Evolutionary conservation across 2,329 filamentous ascomycete genomes (phyloP).

Genomic region (Diplodia seriata): DNA sequence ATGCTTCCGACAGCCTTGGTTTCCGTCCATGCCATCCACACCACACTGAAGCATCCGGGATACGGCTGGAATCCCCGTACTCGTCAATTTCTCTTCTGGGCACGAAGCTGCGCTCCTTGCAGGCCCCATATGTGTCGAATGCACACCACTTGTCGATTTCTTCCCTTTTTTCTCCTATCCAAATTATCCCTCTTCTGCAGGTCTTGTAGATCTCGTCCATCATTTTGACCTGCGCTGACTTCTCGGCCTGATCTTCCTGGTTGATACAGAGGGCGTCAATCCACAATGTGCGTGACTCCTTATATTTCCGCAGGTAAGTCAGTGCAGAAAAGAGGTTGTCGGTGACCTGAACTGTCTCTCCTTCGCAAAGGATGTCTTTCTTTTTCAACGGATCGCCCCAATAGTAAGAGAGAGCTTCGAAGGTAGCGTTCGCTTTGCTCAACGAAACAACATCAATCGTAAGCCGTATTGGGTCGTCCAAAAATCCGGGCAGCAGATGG

Average conservation of each 20-base stretch:
- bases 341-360: not conserved
- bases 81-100: not conserved
- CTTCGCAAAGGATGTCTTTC: not conserved
- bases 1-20: slow-evolving; percentile 1
- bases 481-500: not conserved
- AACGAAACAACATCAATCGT: slow-evolving; percentile 19
- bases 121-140: not conserved
- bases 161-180: slow-evolving; percentile 1
- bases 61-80: too few relatives aligned
- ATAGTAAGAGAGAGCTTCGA: slow-evolving; percentile 32
- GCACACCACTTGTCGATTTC: slow-evolving; percentile 2
- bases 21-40: not conserved
- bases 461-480: not conserved
- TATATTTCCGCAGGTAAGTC: not conserved
- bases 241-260: not conserved
- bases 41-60: too few relatives aligned
- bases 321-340: slow-evolving; percentile 5
- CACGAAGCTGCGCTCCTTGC: not conserved
- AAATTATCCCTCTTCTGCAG: not conserved
- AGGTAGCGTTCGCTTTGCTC: not conserved
- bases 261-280: slow-evolving; percentile 11
- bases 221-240: slow-evolving; percentile 11
- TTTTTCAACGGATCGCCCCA: slow-evolving; percentile 31
- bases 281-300: not conserved
- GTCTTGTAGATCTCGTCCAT: slow-evolving; percentile 10